phyloP scores from a whole-genome alignment of 2,329 filamentous ascomycete genomes.

The Beauveria caledonica region DNA sequence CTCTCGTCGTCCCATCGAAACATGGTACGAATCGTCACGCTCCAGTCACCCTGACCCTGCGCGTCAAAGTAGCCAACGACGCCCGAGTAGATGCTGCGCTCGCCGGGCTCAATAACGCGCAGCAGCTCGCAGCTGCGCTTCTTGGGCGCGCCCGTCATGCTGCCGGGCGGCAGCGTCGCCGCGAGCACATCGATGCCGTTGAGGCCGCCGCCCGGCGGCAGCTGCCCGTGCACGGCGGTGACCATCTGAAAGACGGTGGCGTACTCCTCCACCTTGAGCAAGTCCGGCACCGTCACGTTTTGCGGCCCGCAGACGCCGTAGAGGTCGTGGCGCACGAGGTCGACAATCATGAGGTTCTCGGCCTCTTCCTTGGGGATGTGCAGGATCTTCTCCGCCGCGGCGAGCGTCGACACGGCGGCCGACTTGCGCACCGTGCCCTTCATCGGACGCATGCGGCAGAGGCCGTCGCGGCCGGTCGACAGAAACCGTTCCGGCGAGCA shows the following conservation, averaged over 20 bases:
- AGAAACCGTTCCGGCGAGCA: constrained; percentile 88
- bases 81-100: constrained; percentile 76
- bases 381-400: constrained; percentile 63
- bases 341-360: constrained; percentile 97
- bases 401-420: constrained; percentile 54
- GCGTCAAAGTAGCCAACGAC: constrained; percentile 87
- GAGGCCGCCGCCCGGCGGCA: constrained; percentile 28
- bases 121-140: constrained; percentile 84
- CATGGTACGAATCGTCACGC: constrained; percentile 79
- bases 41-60: constrained; percentile 79
- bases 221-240: constrained; percentile 69
- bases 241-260: constrained; percentile 88
- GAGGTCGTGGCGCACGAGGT: constrained; percentile 89
- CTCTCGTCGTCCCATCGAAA: constrained; percentile 62
- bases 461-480: constrained; percentile 41
- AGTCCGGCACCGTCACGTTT: constrained; percentile 63
- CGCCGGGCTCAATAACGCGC: constrained; percentile 53
- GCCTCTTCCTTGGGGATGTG: constrained; percentile 82
- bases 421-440: constrained; percentile 91
- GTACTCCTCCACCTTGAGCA: constrained; percentile 86
- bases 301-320: constrained; percentile 74
- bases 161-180: constrained; percentile 74
- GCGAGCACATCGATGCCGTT: constrained; percentile 66
- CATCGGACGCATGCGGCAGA: constrained; percentile 81
- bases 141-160: constrained; percentile 96